phyloP scores from a whole-genome alignment of 2,329 filamentous ascomycete genomes.

The Chrysoporthe puriensis region DNA sequence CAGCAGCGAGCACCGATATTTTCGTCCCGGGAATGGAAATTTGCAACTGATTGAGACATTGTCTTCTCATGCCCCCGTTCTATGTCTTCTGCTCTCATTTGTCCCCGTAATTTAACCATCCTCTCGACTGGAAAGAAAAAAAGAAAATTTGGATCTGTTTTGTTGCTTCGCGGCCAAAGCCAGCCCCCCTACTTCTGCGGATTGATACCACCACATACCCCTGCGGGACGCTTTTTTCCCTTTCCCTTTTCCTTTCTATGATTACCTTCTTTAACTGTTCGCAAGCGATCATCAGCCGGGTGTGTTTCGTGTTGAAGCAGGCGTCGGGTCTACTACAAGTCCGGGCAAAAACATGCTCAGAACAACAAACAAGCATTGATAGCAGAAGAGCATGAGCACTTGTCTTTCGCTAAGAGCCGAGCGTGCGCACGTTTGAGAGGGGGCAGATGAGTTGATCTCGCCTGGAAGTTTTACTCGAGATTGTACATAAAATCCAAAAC shows the following conservation, averaged over 20 bases:
- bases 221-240: neutral
- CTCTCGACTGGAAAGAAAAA: constrained; percentile 24
- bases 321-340: constrained; percentile 6
- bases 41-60: constrained; percentile 9
- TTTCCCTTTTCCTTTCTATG: constrained; percentile 12
- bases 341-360: neutral
- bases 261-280: constrained; percentile 3
- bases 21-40: neutral
- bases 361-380: constrained; percentile 18
- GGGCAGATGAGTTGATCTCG: neutral
- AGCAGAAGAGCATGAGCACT: neutral
- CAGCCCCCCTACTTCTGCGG: constrained; percentile 13
- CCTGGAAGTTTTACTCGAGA: neutral
- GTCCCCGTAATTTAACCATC: constrained; percentile 16
- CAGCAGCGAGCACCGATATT: neutral
- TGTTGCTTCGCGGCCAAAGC: constrained; percentile 22
- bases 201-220: constrained; percentile 29
- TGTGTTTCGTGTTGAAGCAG: constrained; percentile 4
- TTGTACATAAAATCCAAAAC: neutral
- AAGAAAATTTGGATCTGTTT: constrained; percentile 26
- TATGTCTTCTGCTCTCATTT: constrained; percentile 24
- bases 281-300: neutral
- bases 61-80: constrained; percentile 3
- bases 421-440: neutral
- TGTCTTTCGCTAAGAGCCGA: neutral